These are phyloP conservation scores for Pseudogymnoascus sp. DNA, from an alignment of 2,329 filamentous ascomycete genomes.

Conservation along the genomic window DNA sequence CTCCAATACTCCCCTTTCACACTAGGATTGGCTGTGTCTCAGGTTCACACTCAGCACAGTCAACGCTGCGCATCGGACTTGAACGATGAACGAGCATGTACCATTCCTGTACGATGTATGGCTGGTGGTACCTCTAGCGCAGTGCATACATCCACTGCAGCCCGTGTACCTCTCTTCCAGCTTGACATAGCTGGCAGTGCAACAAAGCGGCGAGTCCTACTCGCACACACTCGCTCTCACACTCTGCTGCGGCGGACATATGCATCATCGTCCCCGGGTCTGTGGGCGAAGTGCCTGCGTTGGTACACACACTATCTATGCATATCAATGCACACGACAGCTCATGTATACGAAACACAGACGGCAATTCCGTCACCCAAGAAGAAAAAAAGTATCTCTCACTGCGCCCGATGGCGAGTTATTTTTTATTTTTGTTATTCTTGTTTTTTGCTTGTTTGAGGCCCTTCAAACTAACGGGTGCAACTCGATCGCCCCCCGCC, in stretches of 20 bases:
- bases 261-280: slow-evolving; percentile 4
- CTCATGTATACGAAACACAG: slow-evolving; percentile 8
- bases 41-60: not conserved
- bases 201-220: slow-evolving; percentile 3
- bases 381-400: not conserved
- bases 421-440: not conserved
- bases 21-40: not conserved
- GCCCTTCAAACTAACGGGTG: not conserved
- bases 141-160: slow-evolving; percentile 3
- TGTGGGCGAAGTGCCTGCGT: slow-evolving; percentile 8
- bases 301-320: not conserved
- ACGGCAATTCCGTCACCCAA: not conserved
- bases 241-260: not conserved
- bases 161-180: not conserved
- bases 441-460: not conserved
- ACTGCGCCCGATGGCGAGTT: not conserved
- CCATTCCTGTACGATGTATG: not conserved
- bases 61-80: not conserved
- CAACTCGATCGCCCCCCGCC: not conserved
- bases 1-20: not conserved
- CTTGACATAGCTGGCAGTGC: not conserved
- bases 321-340: slow-evolving; percentile 8
- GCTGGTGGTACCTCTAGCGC: not conserved
- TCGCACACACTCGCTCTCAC: not conserved
- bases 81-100: not conserved